phyloP scores from a whole-genome alignment of 2,329 filamentous ascomycete species.

The Xylaria arbuscula region DNA sequence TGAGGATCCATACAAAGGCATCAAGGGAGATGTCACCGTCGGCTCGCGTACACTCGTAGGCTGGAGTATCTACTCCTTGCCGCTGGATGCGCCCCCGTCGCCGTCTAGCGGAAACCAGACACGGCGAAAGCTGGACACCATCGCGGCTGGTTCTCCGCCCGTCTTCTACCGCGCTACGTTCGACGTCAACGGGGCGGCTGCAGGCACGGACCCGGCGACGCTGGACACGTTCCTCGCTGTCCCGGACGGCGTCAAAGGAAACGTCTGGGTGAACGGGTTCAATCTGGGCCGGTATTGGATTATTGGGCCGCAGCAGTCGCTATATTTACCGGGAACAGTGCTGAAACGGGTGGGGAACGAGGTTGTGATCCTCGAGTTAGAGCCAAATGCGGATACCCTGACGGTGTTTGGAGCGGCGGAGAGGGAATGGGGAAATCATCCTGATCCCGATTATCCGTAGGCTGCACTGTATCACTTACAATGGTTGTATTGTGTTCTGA shows the following conservation, averaged over 20 bases:
- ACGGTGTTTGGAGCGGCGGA: slow-evolving; percentile 42
- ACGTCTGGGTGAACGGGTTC: slow-evolving; percentile 59
- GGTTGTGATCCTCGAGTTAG: slow-evolving; percentile 57
- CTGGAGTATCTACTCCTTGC: slow-evolving; percentile 57
- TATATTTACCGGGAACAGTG: slow-evolving; percentile 58
- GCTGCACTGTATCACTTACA: no score
- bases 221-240: slow-evolving; percentile 54
- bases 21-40: slow-evolving; percentile 57
- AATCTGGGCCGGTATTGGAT: slow-evolving; percentile 61
- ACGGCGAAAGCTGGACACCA: neutral
- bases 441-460: slow-evolving; percentile 47
- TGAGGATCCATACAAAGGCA: slow-evolving; percentile 59
- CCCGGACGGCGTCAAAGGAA: slow-evolving; percentile 56
- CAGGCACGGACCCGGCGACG: slow-evolving; percentile 46
- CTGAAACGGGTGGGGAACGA: slow-evolving; percentile 53
- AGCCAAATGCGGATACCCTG: slow-evolving; percentile 49
- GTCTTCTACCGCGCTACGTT: slow-evolving; percentile 51
- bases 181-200: slow-evolving; percentile 38
- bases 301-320: slow-evolving; percentile 60
- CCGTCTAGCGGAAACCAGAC: slow-evolving; percentile 27
- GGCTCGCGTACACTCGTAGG: slow-evolving; percentile 48
- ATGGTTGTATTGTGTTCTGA: no score
- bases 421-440: slow-evolving; percentile 48
- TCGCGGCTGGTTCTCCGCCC: slow-evolving; percentile 41
- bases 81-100: slow-evolving; percentile 47